Percentiles rank a stretch among this genome's conserved stretches.
Conservation (phyloP, 768 basidiomycete genomes). For the Leucocoprinus sp. region DNA sequence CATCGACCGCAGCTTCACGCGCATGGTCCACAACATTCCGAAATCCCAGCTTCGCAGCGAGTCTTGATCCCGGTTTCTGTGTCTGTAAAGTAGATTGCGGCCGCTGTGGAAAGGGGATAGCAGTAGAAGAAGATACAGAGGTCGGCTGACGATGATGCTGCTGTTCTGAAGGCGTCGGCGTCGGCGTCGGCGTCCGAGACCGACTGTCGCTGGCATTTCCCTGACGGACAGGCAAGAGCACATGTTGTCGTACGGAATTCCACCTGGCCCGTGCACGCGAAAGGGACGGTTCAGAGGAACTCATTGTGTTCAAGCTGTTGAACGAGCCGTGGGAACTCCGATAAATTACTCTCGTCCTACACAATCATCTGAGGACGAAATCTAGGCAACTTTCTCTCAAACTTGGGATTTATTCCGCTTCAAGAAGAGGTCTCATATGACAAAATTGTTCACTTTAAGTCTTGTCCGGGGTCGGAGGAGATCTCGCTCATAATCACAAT, state of each 20-base stretch:
- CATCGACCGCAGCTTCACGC: conserved; percentile 41
- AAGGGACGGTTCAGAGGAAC: too few relatives aligned
- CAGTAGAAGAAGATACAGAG: conserved; percentile 22
- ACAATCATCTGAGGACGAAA: too few relatives aligned
- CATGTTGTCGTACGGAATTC: conserved; percentile 48
- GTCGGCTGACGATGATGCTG: conserved; percentile 14
- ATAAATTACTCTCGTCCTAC: too few relatives aligned
- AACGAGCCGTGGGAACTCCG: too few relatives aligned
- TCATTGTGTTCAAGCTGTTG: too few relatives aligned
- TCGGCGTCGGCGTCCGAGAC: conserved; percentile 15
- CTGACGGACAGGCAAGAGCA: conserved; percentile 26
- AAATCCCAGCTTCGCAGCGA: conserved; percentile 39
- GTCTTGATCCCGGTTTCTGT: conserved; percentile 9
- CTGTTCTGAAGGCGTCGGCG: background rate
- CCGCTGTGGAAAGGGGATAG: conserved; percentile 11
- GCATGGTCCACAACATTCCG: conserved; percentile 61
- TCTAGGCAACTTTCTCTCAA: too few relatives aligned
- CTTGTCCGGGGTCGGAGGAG: too few relatives aligned
- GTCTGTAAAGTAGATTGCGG: conserved; percentile 22
- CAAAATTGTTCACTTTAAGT: too few relatives aligned
- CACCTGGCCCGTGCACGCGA: conserved; percentile 36
- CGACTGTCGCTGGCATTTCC: conserved; percentile 8
- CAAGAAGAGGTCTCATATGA: too few relatives aligned
- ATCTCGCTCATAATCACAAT: too few relatives aligned
- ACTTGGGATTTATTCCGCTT: too few relatives aligned